Evolutionary conservation across 805 yeast species (phyloP).

Genomic region (Cephaloascus albidus): DNA sequence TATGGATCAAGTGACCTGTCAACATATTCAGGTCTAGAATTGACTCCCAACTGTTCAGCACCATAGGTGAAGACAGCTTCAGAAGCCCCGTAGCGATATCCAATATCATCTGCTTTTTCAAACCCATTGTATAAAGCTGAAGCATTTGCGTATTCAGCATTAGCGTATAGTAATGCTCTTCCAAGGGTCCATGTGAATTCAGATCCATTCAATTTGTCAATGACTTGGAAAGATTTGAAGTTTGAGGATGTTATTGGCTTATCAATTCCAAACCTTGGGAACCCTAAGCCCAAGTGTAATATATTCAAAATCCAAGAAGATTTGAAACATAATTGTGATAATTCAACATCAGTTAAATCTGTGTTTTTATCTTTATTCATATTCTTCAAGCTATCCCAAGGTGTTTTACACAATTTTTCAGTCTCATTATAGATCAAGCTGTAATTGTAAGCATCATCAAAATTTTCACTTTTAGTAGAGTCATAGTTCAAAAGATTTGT

Average conservation of each 20-base stretch:
- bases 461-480: constrained; percentile 14
- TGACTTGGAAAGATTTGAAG: constrained; percentile 30
- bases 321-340: constrained; percentile 50
- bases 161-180: constrained; percentile 53
- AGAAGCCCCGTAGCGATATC: constrained; percentile 39
- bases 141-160: constrained; percentile 39
- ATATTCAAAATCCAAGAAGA: constrained; percentile 50
- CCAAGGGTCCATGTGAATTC: constrained; percentile 50
- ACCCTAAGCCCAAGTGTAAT: constrained; percentile 51
- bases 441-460: constrained; percentile 34
- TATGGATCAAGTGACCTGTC: constrained; percentile 8
- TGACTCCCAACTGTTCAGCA: constrained; percentile 35
- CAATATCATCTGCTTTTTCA: constrained; percentile 17
- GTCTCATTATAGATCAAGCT: constrained; percentile 33
- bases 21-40: constrained; percentile 32
- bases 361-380: constrained; percentile 16
- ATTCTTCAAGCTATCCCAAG: constrained; percentile 24
- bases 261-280: constrained; percentile 41
- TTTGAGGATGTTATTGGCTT: constrained; percentile 8
- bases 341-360: constrained; percentile 31
- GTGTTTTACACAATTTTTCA: constrained; percentile 33
- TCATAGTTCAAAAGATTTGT: constrained; percentile 30
- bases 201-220: constrained; percentile 30
- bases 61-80: constrained; percentile 41
- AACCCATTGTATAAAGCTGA: constrained; percentile 18